Conservation (phyloP, 345 rosid species). For the Cardiospermum halicacabum region DNA sequence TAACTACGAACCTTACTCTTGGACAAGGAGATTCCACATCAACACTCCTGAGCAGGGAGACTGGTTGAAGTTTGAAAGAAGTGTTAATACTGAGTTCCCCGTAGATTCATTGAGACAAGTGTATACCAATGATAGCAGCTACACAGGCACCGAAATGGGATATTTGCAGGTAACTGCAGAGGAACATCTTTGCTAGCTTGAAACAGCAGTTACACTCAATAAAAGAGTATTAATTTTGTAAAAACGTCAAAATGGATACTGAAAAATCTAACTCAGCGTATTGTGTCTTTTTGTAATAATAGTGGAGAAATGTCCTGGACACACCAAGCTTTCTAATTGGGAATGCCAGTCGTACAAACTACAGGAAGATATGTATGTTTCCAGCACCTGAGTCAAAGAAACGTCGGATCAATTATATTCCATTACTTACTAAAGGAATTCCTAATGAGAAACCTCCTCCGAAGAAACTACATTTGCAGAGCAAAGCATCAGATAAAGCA, state of each 20-base stretch:
- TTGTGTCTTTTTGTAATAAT: not conserved
- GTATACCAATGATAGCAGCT: slow-evolving; percentile 11
- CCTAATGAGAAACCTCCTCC: not conserved
- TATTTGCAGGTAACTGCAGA: slow-evolving; percentile 16
- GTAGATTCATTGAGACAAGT: slow-evolving; percentile 8
- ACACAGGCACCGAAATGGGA: not conserved
- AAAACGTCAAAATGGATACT: not conserved
- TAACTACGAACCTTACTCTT: not conserved
- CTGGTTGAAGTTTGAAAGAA: slow-evolving; percentile 5
- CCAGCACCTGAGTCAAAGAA: not conserved
- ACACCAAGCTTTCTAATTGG: not conserved
- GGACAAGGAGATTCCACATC: not conserved
- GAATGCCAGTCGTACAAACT: not conserved
- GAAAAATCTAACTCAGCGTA: not conserved
- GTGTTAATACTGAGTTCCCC: slow-evolving; percentile 5
- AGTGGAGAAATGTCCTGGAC: not conserved
- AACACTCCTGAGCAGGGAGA: not conserved
- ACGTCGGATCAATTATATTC: not conserved
- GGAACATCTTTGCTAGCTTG: not conserved
- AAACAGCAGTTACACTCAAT: not conserved
- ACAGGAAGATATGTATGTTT: not conserved
- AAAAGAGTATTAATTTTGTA: not conserved
- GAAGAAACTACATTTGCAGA: not conserved
- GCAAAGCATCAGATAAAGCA: not conserved
- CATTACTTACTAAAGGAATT: not conserved